Base-by-base conservation (phyloP, 768 basidiomycete species). In the Leccinum olivaceopallidum region DNA sequence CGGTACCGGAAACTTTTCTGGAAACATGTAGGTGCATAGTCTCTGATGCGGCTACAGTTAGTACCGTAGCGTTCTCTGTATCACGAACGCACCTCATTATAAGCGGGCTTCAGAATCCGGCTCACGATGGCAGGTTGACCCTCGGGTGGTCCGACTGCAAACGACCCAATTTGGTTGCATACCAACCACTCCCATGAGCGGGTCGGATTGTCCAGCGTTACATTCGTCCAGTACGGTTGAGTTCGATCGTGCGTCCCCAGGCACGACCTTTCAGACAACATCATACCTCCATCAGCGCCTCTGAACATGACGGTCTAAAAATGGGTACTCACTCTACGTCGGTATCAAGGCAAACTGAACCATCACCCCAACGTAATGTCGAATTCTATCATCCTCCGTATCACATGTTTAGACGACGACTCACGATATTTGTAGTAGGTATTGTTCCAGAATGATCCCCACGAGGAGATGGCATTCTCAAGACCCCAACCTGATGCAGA, bases 141-240 rank as follows among this genome's bases (percentile, higher is more conserved):
- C 6, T 34, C 13, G 2, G 80, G 80, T 4, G 80, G 78, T 34
- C 79, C 74, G 6, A 71, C 75, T 60, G 73, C 74, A 30, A 30
- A 76, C 59, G 62, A 88, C 34, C 89, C 89, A 2, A 90, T 79
- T 74, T 90, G 81, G 65, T 87, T 89, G 67, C 89, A 90, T 5
- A 86, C 82, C 67, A 88, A 83, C 89, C 89, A 90, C 59, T 76
- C 72, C 88, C 89, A 92, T 4, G 89, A 88, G 24, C 89, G 81
- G 5, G 61, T 63, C 0, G 77, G 59, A 60, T 90, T 85, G 69
- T 89, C 75, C 39, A 90, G 72, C 5, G 76, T 71, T 3, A 77
- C 85, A 61, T 86, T 74, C 13, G 85, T 86, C 75, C 78, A 91
- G 69, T 66, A 82, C 1, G 71, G 54, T 55, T 68, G 61, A 20